Evolutionary conservation across 345 rosid genomes (phyloP), one percentile per base, ranked within the genome.

Genomic region (Hibiscus tridactylites): DNA sequence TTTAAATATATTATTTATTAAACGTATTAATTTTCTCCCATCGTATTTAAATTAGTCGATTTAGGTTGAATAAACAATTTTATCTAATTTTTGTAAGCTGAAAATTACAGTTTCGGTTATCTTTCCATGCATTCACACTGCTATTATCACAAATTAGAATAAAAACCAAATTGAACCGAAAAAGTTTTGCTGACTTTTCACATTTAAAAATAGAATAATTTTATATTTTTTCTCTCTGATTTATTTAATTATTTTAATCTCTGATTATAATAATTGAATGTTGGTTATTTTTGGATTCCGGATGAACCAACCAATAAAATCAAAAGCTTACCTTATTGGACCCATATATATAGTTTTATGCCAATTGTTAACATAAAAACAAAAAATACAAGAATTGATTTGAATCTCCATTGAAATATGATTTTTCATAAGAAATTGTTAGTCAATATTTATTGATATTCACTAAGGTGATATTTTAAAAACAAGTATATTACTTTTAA

Each of bases 31-130:
- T 16, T 15, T 15, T 50, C 5, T 15, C 17, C 7, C 15, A 50
- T 3, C 19, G 2, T 50, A 4, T 50, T 3, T 5, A 13, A 12
- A 49, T 3, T 49, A 49, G 73, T 70, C 33, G 61, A 65, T 70
- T 65, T 71, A 29, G n/a, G 8, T 72, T 72, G 56, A 71, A 33
- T 17, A 29, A 54, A 56, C 33, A 47, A 57, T 5, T 39, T 66
- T 54, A 56, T 61, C 65, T 44, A 74, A 61, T 6, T 33, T 66
- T 68, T 2, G 46, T 54, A 61, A 72, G 65, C 64, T 74, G 71
- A 44, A 19, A 64, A 29, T 19, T 35, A 52, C 70, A 56, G 71
- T 44, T 58, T 63, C 54, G 42, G 70, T n/a, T 31, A 52, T 59
- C 66, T 28, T 39, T 74, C 39, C 29, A 73, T 26, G 74, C 44